Base-by-base conservation (phyloP, 805 yeast genomes). In the Yamadazyma phyllophila region DNA sequence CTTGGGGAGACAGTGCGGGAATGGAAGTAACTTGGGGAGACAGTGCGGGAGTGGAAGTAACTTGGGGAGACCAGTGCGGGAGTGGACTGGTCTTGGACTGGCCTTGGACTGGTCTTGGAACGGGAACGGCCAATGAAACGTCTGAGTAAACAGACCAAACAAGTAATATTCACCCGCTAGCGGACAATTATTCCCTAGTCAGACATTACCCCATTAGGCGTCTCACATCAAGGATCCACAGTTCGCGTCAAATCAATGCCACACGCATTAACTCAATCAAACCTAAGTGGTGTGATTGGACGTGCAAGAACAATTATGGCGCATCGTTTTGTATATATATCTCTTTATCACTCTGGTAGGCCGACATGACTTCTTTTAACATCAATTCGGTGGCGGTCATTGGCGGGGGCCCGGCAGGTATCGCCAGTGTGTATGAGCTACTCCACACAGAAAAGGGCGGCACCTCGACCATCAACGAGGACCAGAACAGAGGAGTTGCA, bases 381-480 rank as follows among this genome's bases (percentile, higher is more conserved):
- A 55, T 66, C 24, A 40, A 57, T 10, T 44, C 54, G 2, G 54
- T 63, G 11, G 67, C 62, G 2, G 53, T 63, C 9, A 55, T 63
- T 15, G 67, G 66, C 4, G 60, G 58, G 9, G 67, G 67, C 4
- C 66, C 66, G 9, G 70, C 65, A 1, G 73, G 73, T 4, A 50
- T 65, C 14, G 70, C 69, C 2, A 51, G 68, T 2, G 44, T 66
- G 11, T 63, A 64, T 41, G 69, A 65, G 46, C 51, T 63, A 29
- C 51, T 60, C 3, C 64, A 63, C 47, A 63, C 69, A 7, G 54
- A 50, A 38, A 47, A 46, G 36, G 62, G 64, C 36, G 70, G 70
- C 1, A 45, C 46, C 6, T 54, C 62, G 2, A 55, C 61, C 1
- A 60, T 59, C 20, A 59, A 57, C 15, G 13, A 15, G 4, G 36